Conservation (phyloP, 208 protist genomes). For the Phytomonas sp. region DNA sequence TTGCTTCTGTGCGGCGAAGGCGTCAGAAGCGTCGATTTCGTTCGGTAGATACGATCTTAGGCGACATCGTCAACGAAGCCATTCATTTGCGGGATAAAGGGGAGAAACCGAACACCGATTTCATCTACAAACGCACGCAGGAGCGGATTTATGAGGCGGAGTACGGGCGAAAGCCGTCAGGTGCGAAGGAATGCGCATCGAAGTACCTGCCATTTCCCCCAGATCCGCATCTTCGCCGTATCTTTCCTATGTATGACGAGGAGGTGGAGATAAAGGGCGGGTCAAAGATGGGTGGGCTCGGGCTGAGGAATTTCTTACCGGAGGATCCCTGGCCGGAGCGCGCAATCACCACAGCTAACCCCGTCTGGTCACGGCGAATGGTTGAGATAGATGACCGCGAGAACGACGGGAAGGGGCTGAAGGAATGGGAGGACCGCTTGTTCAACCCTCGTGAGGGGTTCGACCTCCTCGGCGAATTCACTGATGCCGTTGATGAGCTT, state of each 20-base stretch:
- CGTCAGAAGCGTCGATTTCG: constrained; percentile 49
- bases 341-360: constrained; percentile 61
- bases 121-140: constrained; percentile 80
- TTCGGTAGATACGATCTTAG: constrained; percentile 64
- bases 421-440: constrained; percentile 38
- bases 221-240: constrained; percentile 48
- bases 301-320: constrained; percentile 5
- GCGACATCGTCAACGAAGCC: constrained; percentile 76
- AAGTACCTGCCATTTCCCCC: constrained; percentile 77
- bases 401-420: constrained; percentile 27
- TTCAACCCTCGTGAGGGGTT: constrained; percentile 51
- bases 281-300: neutral
- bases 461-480: constrained; percentile 54
- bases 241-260: constrained; percentile 32
- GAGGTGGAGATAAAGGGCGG: neutral
- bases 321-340: constrained; percentile 77
- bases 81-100: constrained; percentile 66
- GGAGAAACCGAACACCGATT: constrained; percentile 67
- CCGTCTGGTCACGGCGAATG: constrained; percentile 48
- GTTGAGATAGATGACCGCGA: constrained; percentile 35
- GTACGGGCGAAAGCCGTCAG: constrained; percentile 68
- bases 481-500: constrained; percentile 75
- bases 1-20: constrained; percentile 16
- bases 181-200: constrained; percentile 40
- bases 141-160: constrained; percentile 81